Evolutionary conservation across 2,329 filamentous ascomycete genomes (phyloP).

Genomic region (Paecilomyces sp.): DNA sequence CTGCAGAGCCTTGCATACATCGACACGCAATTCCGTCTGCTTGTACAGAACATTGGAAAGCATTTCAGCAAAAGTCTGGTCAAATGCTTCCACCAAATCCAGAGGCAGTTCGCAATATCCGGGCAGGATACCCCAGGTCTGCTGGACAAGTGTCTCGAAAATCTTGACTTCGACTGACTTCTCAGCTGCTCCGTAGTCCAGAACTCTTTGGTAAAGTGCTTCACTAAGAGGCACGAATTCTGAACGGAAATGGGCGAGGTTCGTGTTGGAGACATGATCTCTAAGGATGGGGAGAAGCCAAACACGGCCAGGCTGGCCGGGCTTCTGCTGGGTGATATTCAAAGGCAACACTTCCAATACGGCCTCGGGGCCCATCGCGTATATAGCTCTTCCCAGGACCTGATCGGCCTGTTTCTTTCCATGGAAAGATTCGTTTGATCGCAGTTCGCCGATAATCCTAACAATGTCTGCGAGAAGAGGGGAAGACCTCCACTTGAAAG

Average conservation of each 20-base stretch:
- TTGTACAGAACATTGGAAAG: conserved; percentile 88
- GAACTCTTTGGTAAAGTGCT: conserved; percentile 77
- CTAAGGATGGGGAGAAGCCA: conserved; percentile 92
- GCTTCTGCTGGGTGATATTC: conserved; percentile 71
- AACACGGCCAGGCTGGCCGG: conserved; percentile 74
- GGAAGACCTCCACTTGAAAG: conserved; percentile 74
- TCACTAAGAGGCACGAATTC: conserved; percentile 89
- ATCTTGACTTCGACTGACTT: conserved; percentile 98
- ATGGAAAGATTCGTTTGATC: conserved; percentile 78
- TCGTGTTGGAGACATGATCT: conserved; percentile 83
- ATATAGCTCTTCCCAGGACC: conserved; percentile 79
- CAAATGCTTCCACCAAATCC: conserved; percentile 69
- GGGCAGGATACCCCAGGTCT: conserved; percentile 88
- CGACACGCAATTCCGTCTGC: conserved; percentile 77
- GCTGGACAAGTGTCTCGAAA: conserved; percentile 90
- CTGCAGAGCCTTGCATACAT: conserved; percentile 81
- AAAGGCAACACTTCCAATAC: conserved; percentile 77
- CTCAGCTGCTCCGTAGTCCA: conserved; percentile 72
- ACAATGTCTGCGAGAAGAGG: conserved; percentile 71
- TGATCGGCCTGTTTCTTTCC: conserved; percentile 94
- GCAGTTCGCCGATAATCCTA: conserved; percentile 75
- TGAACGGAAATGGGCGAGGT: conserved; percentile 72
- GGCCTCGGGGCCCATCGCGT: conserved; percentile 80
- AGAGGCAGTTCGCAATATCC: conserved; percentile 92
- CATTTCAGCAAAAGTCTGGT: conserved; percentile 83